Base-by-base conservation (phyloP, 805 yeast genomes). In the Lipomyces sp. region DNA sequence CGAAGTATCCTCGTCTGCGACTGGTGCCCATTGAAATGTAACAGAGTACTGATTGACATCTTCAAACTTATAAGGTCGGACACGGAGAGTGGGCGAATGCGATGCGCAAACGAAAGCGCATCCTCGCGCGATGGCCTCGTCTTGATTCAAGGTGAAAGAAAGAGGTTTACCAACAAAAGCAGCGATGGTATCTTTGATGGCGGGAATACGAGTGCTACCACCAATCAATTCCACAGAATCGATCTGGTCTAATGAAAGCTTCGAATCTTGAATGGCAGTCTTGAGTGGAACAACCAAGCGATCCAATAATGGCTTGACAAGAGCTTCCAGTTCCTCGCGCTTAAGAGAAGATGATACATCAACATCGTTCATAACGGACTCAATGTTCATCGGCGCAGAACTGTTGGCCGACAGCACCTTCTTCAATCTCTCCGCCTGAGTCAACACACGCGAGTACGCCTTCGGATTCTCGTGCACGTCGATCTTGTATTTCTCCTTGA, bases 61-160 rank as follows among this genome's bases (percentile, higher is more conserved):
- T 76, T 91, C 96, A 69, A 90, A 93, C 75, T 91, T 91, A 84
- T 93, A 93, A 62, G 96, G 96, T 75, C 98, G 86, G 47, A 93
- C 98, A 76, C 98, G 86, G 65, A 93, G 82, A 60, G 97, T 90
- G 73, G 98, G 98, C 32, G 98, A 91, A 79, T 90, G 98, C 76
- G 89, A 86, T 62, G 98, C 99, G 73, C 98, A 93, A 67, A 93
- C 86, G 74, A 93, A 93, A 43, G 98, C 96, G 65, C 96, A 95
- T 77, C 99, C 99, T 73, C 91, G 87, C 50, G 98, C 98, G 70
- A 91, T 85, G 58, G 98, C 96, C 79, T 93, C 99, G 70, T 93
- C 99, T 76, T 90, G 97, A 80, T 93, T 93, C 74, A 95, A 81
- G 63, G 98, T 95, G 77, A 86, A 85, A 36, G 96, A 86, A 68